Evolutionary conservation across 768 basidiomycete species (phyloP).

Genomic region (Lepiota venenata): DNA sequence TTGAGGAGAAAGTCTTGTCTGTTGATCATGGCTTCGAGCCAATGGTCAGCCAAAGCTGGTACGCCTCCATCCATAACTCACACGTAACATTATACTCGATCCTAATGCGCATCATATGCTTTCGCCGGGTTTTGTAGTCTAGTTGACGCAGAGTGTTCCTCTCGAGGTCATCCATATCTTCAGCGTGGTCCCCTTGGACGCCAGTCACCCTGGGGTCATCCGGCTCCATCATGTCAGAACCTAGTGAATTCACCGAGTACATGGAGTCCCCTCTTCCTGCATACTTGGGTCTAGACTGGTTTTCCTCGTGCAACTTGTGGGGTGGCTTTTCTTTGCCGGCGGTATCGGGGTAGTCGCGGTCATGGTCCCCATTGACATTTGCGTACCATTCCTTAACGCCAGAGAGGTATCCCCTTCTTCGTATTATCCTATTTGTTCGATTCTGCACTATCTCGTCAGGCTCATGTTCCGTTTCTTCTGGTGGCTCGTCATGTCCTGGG

Average conservation of each 20-base stretch:
- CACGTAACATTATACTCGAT: constrained; percentile 78
- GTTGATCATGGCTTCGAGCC: constrained; percentile 59
- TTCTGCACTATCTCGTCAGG: neutral
- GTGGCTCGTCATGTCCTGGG: neutral
- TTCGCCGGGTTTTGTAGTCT: constrained; percentile 66
- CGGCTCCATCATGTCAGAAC: constrained; percentile 58
- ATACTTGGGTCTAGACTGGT: constrained; percentile 16
- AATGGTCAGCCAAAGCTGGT: constrained; percentile 8
- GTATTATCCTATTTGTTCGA: constrained; percentile 1
- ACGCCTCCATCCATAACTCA: constrained; percentile 25
- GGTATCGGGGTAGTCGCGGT: neutral
- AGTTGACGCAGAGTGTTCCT: constrained; percentile 57
- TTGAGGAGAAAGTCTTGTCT: constrained; percentile 86
- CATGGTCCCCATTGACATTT: neutral
- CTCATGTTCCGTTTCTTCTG: neutral
- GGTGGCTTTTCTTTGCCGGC: constrained; percentile 15
- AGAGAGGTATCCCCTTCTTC: constrained; percentile 1
- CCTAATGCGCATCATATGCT: constrained; percentile 57
- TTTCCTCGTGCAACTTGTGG: constrained; percentile 19
- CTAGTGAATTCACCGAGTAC: constrained; percentile 35
- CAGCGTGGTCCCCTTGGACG: constrained; percentile 41
- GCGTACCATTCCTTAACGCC: constrained; percentile 9
- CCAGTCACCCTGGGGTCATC: constrained; percentile 75
- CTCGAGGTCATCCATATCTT: constrained; percentile 62
- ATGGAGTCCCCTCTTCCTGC: constrained; percentile 38